phyloP scores from a whole-genome alignment of 495 filamentous ascomycete genomes.

The Cryomyces antarcticus region DNA sequence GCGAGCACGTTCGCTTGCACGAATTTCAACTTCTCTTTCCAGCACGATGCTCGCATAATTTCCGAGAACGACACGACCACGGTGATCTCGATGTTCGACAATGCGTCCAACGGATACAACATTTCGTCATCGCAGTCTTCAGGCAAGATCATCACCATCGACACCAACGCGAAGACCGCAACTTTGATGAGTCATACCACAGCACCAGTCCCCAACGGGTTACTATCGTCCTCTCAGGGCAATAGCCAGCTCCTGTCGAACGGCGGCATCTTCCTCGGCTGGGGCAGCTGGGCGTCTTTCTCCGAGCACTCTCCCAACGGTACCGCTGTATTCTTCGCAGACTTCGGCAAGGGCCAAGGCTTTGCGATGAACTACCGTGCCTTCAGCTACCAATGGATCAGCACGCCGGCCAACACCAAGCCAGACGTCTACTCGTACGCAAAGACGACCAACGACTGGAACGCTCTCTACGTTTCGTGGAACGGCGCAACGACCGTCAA shows the following conservation, averaged over 20 bases:
- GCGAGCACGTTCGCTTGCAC: background rate
- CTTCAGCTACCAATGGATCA: conserved; percentile 2
- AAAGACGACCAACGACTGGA: background rate
- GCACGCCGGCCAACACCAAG: background rate
- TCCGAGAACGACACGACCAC: background rate
- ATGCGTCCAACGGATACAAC: conserved; percentile 2
- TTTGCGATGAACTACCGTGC: conserved; percentile 3
- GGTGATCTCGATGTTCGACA: conserved; percentile 3
- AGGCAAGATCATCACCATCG: conserved; percentile 2
- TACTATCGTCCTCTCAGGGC: conserved; percentile 2
- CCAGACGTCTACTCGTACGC: conserved; percentile 1
- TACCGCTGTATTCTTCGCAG: conserved; percentile 3
- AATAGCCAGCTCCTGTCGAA: conserved; percentile 1
- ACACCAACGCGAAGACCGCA: background rate
- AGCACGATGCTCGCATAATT: conserved; percentile 3
- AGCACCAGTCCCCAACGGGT: background rate
- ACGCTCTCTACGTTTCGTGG: conserved; percentile 4
- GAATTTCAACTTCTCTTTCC: conserved; percentile 2
- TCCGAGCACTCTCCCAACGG: conserved; percentile 1
- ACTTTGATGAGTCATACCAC: background rate
- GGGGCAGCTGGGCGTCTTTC: background rate
- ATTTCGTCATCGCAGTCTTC: background rate
- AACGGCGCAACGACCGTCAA: conserved; percentile 6
- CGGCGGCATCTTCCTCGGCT: conserved; percentile 2
- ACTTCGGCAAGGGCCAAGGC: background rate